phyloP scores from a whole-genome alignment of 805 yeast genomes.

The Wickerhamomyces alni region DNA sequence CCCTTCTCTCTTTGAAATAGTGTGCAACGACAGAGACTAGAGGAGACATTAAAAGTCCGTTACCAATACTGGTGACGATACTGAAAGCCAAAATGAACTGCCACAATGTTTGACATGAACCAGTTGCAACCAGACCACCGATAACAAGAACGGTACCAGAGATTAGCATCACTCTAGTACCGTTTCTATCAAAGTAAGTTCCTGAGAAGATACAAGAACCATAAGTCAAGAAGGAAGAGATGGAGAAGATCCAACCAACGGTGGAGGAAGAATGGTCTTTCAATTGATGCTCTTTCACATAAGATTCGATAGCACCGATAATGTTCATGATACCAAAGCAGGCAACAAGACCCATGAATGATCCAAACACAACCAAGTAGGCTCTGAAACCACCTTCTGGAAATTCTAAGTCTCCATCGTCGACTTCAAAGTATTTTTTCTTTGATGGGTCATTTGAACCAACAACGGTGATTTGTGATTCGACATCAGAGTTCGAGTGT shows the following conservation, averaged over 20 bases:
- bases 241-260: slow-evolving; percentile 51
- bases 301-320: slow-evolving; percentile 57
- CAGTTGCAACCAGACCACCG: slow-evolving; percentile 39
- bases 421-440: slow-evolving; percentile 1
- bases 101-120: slow-evolving; percentile 35
- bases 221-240: slow-evolving; percentile 23
- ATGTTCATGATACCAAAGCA: slow-evolving; percentile 52
- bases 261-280: slow-evolving; percentile 36
- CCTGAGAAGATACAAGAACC: slow-evolving; percentile 36
- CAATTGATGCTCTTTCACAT: slow-evolving; percentile 48
- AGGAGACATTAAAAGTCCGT: slow-evolving; percentile 39
- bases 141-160: slow-evolving; percentile 32
- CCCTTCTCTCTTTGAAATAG: slow-evolving; percentile 38
- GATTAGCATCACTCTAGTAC: slow-evolving; percentile 32
- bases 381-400: slow-evolving; percentile 56
- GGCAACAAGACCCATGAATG: slow-evolving; percentile 47
- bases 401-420: slow-evolving; percentile 19
- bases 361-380: slow-evolving; percentile 48
- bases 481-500: not conserved
- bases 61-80: slow-evolving; percentile 36
- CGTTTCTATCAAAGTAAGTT: slow-evolving; percentile 39
- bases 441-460: not conserved
- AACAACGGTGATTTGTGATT: not conserved
- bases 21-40: slow-evolving; percentile 38
- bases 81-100: slow-evolving; percentile 52